Evolutionary conservation across 2,329 filamentous ascomycete genomes (phyloP), one percentile per base, ranked within the genome.

Genomic region (Zasmidium cellare): DNA sequence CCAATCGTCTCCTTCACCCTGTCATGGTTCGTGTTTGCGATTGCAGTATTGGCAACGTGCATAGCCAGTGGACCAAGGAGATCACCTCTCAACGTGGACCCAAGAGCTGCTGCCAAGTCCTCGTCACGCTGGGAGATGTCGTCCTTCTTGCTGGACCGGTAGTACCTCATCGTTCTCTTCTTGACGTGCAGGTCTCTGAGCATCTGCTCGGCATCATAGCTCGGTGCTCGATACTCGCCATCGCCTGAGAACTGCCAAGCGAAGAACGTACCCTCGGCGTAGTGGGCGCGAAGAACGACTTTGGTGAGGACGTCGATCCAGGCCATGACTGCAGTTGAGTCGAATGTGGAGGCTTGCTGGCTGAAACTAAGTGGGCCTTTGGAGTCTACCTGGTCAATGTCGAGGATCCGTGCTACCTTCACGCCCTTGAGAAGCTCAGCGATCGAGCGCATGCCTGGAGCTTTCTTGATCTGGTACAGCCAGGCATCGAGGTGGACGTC

Each of bases 191-290:
- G 53, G 16, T 47, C 28, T 3, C 25, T 44, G 9, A 61, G 53
- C 28, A 61, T 16, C 1, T 52, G 53, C 6, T 11, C 25, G 0
- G 44, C 24, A 1, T 46, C 24, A 28, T 56, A 61, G 1, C 41
- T 38, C 2, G 59, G 53, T 9, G 56, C 47, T 19, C 45, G 46
- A 28, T 50, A 61, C 7, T 59, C 53, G 11, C 53, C 59, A 1
- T 58, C 35, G 1, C 44, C 16, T 9, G 56, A 58, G 38, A 61
- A 44, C 22, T 58, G 56, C 55, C 52, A 56, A n/a, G 45, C 31
- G 18, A 58, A 56, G 53, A 49, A 55, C 3, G 55, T 23, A 1
- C 19, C 22, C 1, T 53, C 53, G 3, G 59, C 53, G 3, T 38
- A 18, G 11, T 35, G n/a, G 16, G 56, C 55, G 25, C 53, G 41